Base-by-base conservation (phyloP, 2,329 filamentous ascomycete genomes). In the Verticillium klebahnii region DNA sequence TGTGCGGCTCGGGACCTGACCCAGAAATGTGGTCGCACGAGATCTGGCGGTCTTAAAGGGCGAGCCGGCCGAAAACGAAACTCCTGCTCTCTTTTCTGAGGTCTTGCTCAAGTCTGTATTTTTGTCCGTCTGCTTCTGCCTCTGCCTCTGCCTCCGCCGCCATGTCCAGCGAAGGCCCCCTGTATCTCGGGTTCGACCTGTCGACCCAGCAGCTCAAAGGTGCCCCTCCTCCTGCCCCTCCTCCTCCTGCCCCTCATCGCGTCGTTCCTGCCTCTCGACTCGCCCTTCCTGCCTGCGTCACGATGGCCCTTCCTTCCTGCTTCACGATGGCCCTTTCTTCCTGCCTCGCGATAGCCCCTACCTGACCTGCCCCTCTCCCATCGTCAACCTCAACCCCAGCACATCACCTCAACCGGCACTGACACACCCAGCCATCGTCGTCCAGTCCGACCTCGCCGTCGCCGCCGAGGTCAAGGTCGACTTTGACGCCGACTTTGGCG, bases 181-280 rank as follows among this genome's bases (percentile, higher is more conserved):
- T 96, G 64, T 97, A 96, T 73, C 82, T 97, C 71, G 95, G 95
- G 64, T 93, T 98, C 75, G 95, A 99, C 78, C 88, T 98, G 63
- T 97, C 93, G 54, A 98, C 95, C 62, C 95, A 98, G 76, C 94
- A 98, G 75, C 84, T 98, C 62, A 98, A 99, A 84, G 93, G 92
- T 87, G 75, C 66, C 71, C 19, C 29, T 19, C 66, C 58, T 67
- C 62, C 64, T 31, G 39, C 19, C 34, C 58, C 45, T 36, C 34
- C 9, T 14, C 34, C 14, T 9, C 5, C 34, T 36, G 11, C 19
- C 45, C 23, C 45, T 50, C n/a, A 19, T n/a, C 45, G 29, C 29
- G 29, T 29, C 5, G 29, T 56, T 25, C 14, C 34, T 36, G 54
- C 25, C 54, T n/a, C 25, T 32, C 54, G 14, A 11, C 23, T 29